Evolutionary conservation across 352 stramenopile genomes (phyloP), one percentile per base, ranked within the genome.

Genomic region (Phytophthora agathidicida): DNA sequence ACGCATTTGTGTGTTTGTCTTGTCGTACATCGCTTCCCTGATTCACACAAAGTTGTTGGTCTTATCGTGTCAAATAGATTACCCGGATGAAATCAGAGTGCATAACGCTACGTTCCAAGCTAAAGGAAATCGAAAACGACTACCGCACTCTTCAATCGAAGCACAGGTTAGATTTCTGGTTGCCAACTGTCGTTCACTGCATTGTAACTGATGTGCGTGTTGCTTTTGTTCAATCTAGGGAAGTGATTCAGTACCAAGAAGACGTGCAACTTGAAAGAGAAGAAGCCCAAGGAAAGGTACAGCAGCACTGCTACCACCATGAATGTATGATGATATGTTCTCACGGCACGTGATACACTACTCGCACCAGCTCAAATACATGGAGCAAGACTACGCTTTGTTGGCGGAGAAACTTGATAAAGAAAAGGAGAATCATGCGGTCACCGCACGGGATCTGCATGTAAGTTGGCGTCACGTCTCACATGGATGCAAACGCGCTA

Each of bases 91-190:
- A 93, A 57, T 66, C 75, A 13, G 83, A 93, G 50, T 87, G 73
- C 44, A 37, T 91, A 24, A 65, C 68, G 42, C 55, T 89, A 43
- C 84, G 84, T 6, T 71, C 71, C 3, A 91, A 93, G 60, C 56
- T 89, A 5, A 93, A 93, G 46, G 84, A 93, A 65, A 62, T 87
- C 2, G 84, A 93, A 46, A 86, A 78, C 31, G 82, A 93, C 51
- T 91, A 92, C 45, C 79, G 73, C 14, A 65, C 75, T 10, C 73
- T 93, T n/a, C 82, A 93, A 57, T 60, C 60, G 3, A 92, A 91
- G 31, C 78, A 91, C 42, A 65, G 84, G 84, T 91, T 57, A 37
- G 43, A 23, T 13, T 8, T 36, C 11, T 30, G 39, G 24, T 10
- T 22, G 14, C 6, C 9, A 10, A 30, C n/a, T n/a, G n/a, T n/a